Evolutionary conservation across 2,329 filamentous ascomycete genomes (phyloP).

Genomic region (Cadophora sp.): DNA sequence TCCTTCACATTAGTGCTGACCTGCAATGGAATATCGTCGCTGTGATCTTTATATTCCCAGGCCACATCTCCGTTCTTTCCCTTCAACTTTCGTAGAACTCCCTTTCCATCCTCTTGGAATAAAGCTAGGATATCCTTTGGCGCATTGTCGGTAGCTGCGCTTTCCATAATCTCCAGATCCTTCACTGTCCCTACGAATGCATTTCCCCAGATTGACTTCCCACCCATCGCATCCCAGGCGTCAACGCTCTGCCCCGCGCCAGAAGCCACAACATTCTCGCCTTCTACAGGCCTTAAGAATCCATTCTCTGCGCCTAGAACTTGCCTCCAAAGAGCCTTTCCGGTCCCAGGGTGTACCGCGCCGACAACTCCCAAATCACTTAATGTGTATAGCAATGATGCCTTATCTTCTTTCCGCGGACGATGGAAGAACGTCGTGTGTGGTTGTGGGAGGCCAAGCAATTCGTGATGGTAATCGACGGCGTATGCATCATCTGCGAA

Average conservation of each 20-base stretch:
- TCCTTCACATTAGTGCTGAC: constrained; percentile 71
- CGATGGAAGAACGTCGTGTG: constrained; percentile 95
- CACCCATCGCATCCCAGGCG: constrained; percentile 84
- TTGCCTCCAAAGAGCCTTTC: constrained; percentile 87
- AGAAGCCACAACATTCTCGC: constrained; percentile 78
- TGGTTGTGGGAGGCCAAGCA: constrained; percentile 82
- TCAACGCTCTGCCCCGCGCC: constrained; percentile 74
- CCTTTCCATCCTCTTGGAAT: constrained; percentile 60
- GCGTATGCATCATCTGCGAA: constrained; percentile 91
- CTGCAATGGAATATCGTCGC: constrained; percentile 76
- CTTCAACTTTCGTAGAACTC: constrained; percentile 73
- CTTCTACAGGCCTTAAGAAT: constrained; percentile 75
- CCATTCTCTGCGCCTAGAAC: constrained; percentile 56
- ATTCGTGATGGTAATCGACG: constrained; percentile 90
- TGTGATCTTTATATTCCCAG: constrained; percentile 78
- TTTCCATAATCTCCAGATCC: constrained; percentile 79
- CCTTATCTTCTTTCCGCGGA: constrained; percentile 80
- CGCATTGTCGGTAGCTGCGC: constrained; percentile 56
- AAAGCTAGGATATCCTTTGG: constrained; percentile 77
- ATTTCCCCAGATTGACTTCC: constrained; percentile 78
- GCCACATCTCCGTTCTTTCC: constrained; percentile 74
- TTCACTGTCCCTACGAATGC: constrained; percentile 63
- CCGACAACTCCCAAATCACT: constrained; percentile 85
- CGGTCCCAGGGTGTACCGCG: constrained; percentile 87
- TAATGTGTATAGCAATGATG: constrained; percentile 88